phyloP scores from a whole-genome alignment of 331 rosid genomes.

The Rosa hybrid region DNA sequence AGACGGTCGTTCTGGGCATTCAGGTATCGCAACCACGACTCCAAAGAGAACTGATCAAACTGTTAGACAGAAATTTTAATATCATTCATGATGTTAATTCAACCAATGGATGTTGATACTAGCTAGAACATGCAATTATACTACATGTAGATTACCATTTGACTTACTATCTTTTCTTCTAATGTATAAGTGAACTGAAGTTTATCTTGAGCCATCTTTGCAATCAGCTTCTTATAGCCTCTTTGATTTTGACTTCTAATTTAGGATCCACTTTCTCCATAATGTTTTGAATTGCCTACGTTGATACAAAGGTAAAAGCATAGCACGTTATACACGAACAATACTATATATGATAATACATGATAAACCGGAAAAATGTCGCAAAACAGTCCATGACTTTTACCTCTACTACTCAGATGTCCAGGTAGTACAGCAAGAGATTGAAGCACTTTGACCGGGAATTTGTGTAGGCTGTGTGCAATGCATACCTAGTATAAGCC shows the following conservation, averaged over 20 bases:
- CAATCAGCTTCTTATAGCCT: conserved; percentile 25
- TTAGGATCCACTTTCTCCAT: too few relatives aligned
- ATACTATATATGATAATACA: not conserved
- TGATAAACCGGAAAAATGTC: not conserved
- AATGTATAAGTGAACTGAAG: conserved; percentile 9
- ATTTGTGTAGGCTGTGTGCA: not conserved
- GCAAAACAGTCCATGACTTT: not conserved
- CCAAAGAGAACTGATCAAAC: not conserved
- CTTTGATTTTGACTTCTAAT: conserved; percentile 22
- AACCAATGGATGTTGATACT: not conserved
- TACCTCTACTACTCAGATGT: not conserved
- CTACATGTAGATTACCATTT: not conserved
- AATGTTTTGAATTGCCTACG: too few relatives aligned
- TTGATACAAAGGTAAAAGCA: not conserved
- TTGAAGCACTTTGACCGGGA: not conserved
- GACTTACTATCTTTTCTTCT: conserved; percentile 25
- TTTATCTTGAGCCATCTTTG: conserved; percentile 28
- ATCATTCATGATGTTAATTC: not conserved
- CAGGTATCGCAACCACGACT: not conserved
- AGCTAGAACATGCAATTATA: not conserved
- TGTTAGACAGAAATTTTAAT: not conserved
- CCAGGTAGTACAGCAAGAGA: not conserved
- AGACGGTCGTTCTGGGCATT: not conserved
- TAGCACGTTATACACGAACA: not conserved
- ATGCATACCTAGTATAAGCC: not conserved